Conservation (phyloP, 108 stramenopile species). For the Nitzschia sp. region DNA sequence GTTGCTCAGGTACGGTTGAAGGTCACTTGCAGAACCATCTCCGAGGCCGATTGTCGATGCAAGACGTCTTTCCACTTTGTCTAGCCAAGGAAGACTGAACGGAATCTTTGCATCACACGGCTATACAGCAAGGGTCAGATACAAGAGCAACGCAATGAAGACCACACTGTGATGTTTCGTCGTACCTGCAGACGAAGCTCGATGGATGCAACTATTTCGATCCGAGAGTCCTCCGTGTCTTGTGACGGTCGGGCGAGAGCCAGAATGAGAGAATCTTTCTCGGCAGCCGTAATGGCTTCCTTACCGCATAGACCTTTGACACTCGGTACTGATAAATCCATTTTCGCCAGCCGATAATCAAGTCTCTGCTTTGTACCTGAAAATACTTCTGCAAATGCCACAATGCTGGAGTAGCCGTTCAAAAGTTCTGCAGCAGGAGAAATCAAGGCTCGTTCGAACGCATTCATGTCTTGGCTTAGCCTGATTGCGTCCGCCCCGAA, state of each 20-base stretch:
- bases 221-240: conserved; percentile 19
- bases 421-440: conserved; percentile 67
- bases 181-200: conserved; percentile 70
- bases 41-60: conserved; percentile 49
- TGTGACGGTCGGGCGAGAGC: conserved; percentile 43
- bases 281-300: conserved; percentile 36
- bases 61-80: conserved; percentile 60
- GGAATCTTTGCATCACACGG: conserved; percentile 88
- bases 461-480: conserved; percentile 53
- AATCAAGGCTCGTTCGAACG: conserved; percentile 60
- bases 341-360: conserved; percentile 34
- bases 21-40: conserved; percentile 27
- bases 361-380: conserved; percentile 64
- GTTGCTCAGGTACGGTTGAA: conserved; percentile 84
- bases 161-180: too few species aligned
- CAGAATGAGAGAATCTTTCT: conserved; percentile 66
- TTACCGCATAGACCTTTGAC: conserved; percentile 19
- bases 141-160: too few species aligned
- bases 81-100: conserved; percentile 81
- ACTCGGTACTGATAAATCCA: conserved; percentile 36
- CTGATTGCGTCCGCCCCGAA: conserved; percentile 80
- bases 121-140: conserved; percentile 12
- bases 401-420: conserved; percentile 67
- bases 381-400: conserved; percentile 80
- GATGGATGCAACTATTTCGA: conserved; percentile 75